Evolutionary conservation across 2,329 filamentous ascomycete genomes (phyloP).

Genomic region (Alternaria angustiovoidea): DNA sequence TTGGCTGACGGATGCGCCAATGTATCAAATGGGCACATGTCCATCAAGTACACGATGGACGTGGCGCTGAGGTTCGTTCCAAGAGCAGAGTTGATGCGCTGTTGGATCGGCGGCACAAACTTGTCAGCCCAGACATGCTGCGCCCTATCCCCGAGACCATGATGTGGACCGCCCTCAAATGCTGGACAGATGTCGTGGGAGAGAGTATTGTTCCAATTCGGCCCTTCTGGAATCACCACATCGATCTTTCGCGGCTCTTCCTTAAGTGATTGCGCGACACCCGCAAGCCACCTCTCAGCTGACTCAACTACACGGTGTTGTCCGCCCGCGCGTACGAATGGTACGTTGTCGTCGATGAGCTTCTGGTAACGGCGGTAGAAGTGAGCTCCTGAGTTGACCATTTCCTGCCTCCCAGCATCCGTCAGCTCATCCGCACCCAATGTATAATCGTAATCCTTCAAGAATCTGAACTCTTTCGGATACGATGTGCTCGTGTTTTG

Average conservation of each 20-base stretch:
- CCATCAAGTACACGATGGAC: slow-evolving; percentile 80
- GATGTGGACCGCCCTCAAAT: slow-evolving; percentile 70
- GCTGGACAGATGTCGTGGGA: slow-evolving; percentile 74
- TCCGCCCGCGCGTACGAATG: slow-evolving; percentile 76
- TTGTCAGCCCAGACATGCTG: slow-evolving; percentile 66
- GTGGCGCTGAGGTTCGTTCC: slow-evolving; percentile 70
- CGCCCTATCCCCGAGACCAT: slow-evolving; percentile 59
- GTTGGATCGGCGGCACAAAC: slow-evolving; percentile 73
- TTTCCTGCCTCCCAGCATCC: slow-evolving; percentile 70
- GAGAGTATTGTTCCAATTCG: slow-evolving; percentile 79
- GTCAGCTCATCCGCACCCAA: slow-evolving; percentile 76
- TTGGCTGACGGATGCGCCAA: slow-evolving; percentile 64
- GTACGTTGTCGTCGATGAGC: slow-evolving; percentile 66
- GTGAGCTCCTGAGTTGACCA: slow-evolving; percentile 76
- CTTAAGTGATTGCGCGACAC: slow-evolving; percentile 68
- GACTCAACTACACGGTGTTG: slow-evolving; percentile 77
- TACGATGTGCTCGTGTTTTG: slow-evolving; percentile 66
- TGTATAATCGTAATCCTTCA: slow-evolving; percentile 74
- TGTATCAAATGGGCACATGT: slow-evolving; percentile 85
- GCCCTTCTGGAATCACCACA: slow-evolving; percentile 73
- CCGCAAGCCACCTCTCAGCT: slow-evolving; percentile 76
- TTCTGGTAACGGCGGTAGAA: slow-evolving; percentile 77
- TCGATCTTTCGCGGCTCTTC: slow-evolving; percentile 53
- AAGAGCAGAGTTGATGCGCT: slow-evolving; percentile 73
- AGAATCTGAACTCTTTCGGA: slow-evolving; percentile 70